Base-by-base conservation (phyloP, 2,329 filamentous ascomycete species). In the Diplocarpon mali region DNA sequence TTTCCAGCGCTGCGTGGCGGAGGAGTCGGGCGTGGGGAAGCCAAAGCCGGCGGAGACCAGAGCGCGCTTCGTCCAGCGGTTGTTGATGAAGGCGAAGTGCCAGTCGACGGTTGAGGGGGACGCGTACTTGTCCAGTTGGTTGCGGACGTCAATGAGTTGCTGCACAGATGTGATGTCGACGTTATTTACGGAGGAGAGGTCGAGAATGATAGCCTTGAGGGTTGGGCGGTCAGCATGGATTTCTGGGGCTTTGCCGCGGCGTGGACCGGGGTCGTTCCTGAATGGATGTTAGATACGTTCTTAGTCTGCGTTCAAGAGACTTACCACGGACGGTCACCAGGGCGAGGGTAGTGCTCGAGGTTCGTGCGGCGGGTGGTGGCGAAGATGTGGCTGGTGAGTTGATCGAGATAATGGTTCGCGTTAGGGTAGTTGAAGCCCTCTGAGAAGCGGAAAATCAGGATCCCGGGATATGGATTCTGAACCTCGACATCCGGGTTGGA, bases 341-440 rank as follows among this genome's bases (percentile, higher is more conserved):
- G 71, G 2, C 73, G 72, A 4, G 69, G 64, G 57, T 80, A 94
- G 1, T 72, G 68, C 45, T 83, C 69, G 0, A 78, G 69, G 52
- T 84, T 85, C 1, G 86, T 94, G 28, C 86, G 81, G 31, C 83
- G 79, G 2, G 89, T 94, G 48, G 80, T 67, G 35, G 70, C 63
- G 53, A 83, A 82, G 38, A 94, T 77, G 54, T 79, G 76, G 2
- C 72, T 66, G 2, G 78, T 76, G 40, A 94, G 71, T 58, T 86
- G 77, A 58, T 95, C 88, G 45, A 95, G 76, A 52, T 93, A 88
- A 61, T 86, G 81, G 58, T 86, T 86, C 15, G 88, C 88, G 56
- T 95, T 98, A 48, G 90, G 87, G 59, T 96, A 98, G 66, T 92
- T 94, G 72, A 94, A 95, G 35, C 89, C 86, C 67, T 96, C 90